These are phyloP conservation scores for Suhomyces anneliseae DNA, from an alignment of 1,139 yeast species.

Conservation along the genomic window DNA sequence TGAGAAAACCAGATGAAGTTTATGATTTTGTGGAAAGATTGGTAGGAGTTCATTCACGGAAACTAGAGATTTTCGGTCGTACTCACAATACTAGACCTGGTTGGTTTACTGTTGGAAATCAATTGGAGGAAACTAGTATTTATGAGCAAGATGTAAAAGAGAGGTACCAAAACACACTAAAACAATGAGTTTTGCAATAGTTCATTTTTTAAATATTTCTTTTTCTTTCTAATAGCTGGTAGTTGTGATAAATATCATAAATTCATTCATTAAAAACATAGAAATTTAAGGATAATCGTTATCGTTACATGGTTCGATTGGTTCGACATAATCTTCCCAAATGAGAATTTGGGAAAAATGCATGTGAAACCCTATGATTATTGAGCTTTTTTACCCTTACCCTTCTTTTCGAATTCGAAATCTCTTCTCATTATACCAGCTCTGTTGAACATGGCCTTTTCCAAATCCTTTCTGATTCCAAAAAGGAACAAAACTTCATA, in stretches of 20 bases:
- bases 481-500: slow-evolving; percentile 71
- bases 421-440: slow-evolving; percentile 42
- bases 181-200: no score
- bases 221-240: no score
- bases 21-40: slow-evolving; percentile 85
- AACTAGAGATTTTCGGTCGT: slow-evolving; percentile 86
- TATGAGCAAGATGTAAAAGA: slow-evolving; percentile 57
- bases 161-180: slow-evolving; percentile 26
- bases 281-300: no score
- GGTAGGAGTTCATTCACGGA: slow-evolving; percentile 73
- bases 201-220: no score
- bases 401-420: slow-evolving; percentile 12
- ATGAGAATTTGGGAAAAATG: no score
- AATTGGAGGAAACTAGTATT: slow-evolving; percentile 60
- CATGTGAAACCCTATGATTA: not conserved
- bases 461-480: slow-evolving; percentile 60
- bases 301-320: no score
- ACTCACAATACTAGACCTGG: slow-evolving; percentile 84
- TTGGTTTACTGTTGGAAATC: slow-evolving; percentile 90
- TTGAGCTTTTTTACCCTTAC: not conserved
- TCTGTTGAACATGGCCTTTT: slow-evolving; percentile 52
- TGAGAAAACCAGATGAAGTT: slow-evolving; percentile 86
- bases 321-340: no score
- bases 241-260: no score
- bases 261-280: no score